Evolutionary conservation across 768 basidiomycete species (phyloP).

Genomic region (Kwoniella mangroviensis): DNA sequence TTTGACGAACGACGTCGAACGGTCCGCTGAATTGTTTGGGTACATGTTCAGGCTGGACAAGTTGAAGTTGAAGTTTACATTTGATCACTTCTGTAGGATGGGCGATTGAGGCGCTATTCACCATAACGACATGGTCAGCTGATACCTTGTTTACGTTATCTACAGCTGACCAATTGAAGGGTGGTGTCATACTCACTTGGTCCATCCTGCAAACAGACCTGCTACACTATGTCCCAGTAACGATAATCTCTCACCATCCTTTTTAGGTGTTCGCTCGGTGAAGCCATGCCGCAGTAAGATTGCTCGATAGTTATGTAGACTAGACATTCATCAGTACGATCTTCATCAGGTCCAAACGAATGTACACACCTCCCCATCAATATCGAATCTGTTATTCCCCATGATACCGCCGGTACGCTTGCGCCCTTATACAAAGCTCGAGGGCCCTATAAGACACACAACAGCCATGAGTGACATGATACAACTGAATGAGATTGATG

Average conservation of each 20-base stretch:
- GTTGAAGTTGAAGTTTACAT: conserved; percentile 61
- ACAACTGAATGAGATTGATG: no score
- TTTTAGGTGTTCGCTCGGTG: conserved; percentile 36
- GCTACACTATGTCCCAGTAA: conserved; percentile 54
- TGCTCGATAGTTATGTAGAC: conserved; percentile 56
- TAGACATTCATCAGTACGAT: conserved; percentile 5
- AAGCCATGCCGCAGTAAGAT: conserved; percentile 49
- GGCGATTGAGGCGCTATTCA: conserved; percentile 67
- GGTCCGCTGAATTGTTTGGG: conserved; percentile 63
- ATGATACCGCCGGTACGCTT: conserved; percentile 53
- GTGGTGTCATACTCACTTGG: conserved; percentile 46
- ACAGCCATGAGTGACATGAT: not conserved
- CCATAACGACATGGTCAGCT: not conserved
- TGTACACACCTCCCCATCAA: conserved; percentile 54
- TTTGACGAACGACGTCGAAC: conserved; percentile 63
- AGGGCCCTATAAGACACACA: conserved; percentile 29
- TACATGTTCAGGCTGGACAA: conserved; percentile 58
- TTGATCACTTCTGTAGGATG: conserved; percentile 81
- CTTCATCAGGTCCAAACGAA: not conserved
- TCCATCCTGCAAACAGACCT: conserved; percentile 55
- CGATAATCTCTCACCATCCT: conserved; percentile 34
- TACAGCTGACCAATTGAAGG: not conserved
- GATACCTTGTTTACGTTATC: not conserved
- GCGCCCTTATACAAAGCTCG: conserved; percentile 55
- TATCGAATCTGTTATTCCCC: conserved; percentile 57